phyloP scores from a whole-genome alignment of 495 filamentous ascomycete genomes.

The Neurospora tetraspora region DNA sequence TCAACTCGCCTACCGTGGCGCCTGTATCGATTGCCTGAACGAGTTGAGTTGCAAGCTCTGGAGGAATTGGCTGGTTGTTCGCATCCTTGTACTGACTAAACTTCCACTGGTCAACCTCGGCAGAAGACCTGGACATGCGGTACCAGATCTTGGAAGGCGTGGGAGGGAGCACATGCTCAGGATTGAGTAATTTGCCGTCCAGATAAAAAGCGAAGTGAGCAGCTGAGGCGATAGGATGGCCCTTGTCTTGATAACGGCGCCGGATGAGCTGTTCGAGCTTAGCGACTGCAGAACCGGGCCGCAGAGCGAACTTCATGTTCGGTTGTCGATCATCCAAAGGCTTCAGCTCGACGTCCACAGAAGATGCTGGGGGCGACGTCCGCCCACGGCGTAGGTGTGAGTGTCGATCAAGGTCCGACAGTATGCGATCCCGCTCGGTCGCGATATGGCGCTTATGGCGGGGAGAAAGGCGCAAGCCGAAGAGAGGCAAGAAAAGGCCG shows the following conservation, averaged over 20 bases:
- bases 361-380: not conserved
- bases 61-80: constrained; percentile 5
- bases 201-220: constrained; percentile 5
- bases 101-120: constrained; percentile 10
- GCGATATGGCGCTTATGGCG: not conserved
- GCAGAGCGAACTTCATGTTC: not conserved
- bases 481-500: not conserved
- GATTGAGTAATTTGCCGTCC: constrained; percentile 3
- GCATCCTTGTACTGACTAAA: constrained; percentile 14
- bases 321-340: constrained; percentile 5
- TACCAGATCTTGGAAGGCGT: constrained; percentile 10
- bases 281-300: not conserved
- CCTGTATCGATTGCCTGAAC: constrained; percentile 12
- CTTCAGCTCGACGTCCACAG: constrained; percentile 9
- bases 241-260: not conserved
- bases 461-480: not conserved
- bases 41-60: constrained; percentile 3
- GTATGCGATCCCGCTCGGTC: not conserved
- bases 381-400: not conserved
- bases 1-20: constrained; percentile 14
- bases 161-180: not conserved
- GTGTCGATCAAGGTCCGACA: not conserved
- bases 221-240: not conserved
- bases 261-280: constrained; percentile 7
- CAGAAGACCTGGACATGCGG: constrained; percentile 3